A percentile compares a stretch with the other conserved stretches of the same genome.
Evolutionary conservation across 495 filamentous ascomycete species (phyloP).

Genomic region (Trichoderma parareesei): DNA sequence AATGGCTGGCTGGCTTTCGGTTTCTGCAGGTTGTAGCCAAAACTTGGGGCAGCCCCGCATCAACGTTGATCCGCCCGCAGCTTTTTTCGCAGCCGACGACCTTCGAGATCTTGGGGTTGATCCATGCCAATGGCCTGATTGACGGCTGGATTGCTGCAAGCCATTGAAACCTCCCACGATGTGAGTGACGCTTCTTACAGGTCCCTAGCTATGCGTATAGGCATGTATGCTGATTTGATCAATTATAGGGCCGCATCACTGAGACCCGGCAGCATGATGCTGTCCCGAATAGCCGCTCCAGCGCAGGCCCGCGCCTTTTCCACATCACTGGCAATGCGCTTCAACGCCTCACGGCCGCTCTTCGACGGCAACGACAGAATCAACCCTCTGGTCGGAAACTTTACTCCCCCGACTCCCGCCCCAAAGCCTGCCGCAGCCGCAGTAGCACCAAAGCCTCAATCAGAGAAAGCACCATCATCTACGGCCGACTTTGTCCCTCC

Average conservation of each 20-base stretch:
- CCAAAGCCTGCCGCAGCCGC: conserved; percentile 1
- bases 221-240: neutral
- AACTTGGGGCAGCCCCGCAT: neutral
- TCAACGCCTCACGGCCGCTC: neutral
- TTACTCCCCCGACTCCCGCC: neutral
- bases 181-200: neutral
- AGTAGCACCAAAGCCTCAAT: neutral
- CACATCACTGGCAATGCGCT: neutral
- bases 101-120: neutral
- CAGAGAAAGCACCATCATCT: neutral
- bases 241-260: neutral
- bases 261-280: conserved; percentile 10
- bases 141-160: neutral
- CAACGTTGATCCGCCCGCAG: conserved; percentile 3
- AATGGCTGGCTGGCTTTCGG: neutral
- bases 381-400: conserved; percentile 11
- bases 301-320: conserved; percentile 6
- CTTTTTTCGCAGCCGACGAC: conserved; percentile 1
- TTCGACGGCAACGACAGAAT: neutral
- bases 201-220: no score
- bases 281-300: conserved; percentile 1
- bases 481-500: no score
- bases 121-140: neutral
- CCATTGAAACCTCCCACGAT: neutral
- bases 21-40: neutral